These are phyloP conservation scores for Xylaria polymorpha DNA, from an alignment of 2,329 filamentous ascomycete species.

Conservation along the genomic window DNA sequence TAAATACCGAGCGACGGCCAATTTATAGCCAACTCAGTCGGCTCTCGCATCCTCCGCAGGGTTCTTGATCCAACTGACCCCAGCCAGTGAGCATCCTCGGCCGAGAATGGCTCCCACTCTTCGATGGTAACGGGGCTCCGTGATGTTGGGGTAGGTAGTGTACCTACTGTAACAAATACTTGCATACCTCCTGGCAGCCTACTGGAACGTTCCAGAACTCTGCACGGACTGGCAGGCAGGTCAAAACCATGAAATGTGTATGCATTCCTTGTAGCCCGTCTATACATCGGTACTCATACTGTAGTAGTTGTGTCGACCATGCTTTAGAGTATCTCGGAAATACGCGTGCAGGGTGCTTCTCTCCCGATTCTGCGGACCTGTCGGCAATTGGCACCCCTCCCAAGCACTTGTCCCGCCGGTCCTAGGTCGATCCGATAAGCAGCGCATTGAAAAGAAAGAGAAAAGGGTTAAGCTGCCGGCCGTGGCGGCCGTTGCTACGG, in stretches of 20 bases:
- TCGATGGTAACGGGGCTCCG: background rate
- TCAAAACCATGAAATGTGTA: background rate
- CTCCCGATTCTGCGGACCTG: constrained; percentile 8
- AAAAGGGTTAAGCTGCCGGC: background rate
- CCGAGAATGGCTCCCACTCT: background rate
- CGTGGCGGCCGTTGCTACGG: background rate
- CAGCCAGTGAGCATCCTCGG: background rate
- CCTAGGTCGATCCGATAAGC: constrained; percentile 1
- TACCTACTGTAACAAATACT: too few species aligned
- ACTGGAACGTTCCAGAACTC: background rate
- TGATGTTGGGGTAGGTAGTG: background rate
- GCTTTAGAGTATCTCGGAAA: constrained; percentile 1
- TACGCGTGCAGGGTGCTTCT: constrained; percentile 5
- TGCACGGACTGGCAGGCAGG: background rate
- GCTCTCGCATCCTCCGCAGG: background rate
- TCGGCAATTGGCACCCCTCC: constrained; percentile 20
- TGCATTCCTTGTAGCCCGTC: background rate
- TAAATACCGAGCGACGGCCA: background rate
- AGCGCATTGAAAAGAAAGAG: background rate
- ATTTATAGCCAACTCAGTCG: background rate
- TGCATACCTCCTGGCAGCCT: background rate
- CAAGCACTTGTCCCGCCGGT: background rate
- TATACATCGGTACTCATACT: too few species aligned
- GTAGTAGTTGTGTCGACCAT: constrained; percentile 10
- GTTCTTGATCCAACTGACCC: background rate